Conservation (phyloP, 805 yeast species). For the Saccharomycopsis babjevae region DNA sequence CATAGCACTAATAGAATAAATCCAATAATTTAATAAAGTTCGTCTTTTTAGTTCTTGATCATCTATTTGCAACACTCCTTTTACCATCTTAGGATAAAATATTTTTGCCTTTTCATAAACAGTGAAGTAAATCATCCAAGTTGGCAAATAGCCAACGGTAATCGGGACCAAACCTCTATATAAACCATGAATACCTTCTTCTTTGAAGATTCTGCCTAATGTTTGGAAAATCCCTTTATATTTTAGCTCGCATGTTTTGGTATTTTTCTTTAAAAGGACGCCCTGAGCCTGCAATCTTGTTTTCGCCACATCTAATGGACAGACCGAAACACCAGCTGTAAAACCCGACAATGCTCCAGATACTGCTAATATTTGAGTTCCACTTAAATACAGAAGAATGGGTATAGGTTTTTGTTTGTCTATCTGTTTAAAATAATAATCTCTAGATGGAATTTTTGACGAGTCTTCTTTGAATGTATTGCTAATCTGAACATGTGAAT, state of each 20-base stretch:
- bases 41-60: slow-evolving; percentile 4
- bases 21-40: slow-evolving; percentile 22
- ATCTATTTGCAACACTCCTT: slow-evolving; percentile 14
- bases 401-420: slow-evolving; percentile 10
- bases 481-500: not conserved
- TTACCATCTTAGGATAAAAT: slow-evolving; percentile 35
- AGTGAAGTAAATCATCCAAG: slow-evolving; percentile 94
- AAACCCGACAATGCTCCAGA: slow-evolving; percentile 95
- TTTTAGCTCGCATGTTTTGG: slow-evolving; percentile 22
- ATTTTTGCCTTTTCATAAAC: slow-evolving; percentile 74
- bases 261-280: slow-evolving; percentile 23
- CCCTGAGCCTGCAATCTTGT: slow-evolving; percentile 94
- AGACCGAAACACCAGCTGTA: slow-evolving; percentile 77
- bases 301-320: slow-evolving; percentile 93
- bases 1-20: slow-evolving; percentile 49
- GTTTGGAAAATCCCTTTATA: slow-evolving; percentile 58
- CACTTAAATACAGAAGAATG: slow-evolving; percentile 23
- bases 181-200: slow-evolving; percentile 76
- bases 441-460: not conserved
- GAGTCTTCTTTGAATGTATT: not conserved
- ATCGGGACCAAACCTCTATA: slow-evolving; percentile 92
- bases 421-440: not conserved
- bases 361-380: slow-evolving; percentile 57
- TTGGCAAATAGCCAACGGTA: slow-evolving; percentile 86
- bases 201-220: slow-evolving; percentile 50